A percentile compares a stretch with the other conserved stretches of the same genome.
phyloP scores from a whole-genome alignment of 768 basidiomycete species.

The Mycena indigotica region DNA sequence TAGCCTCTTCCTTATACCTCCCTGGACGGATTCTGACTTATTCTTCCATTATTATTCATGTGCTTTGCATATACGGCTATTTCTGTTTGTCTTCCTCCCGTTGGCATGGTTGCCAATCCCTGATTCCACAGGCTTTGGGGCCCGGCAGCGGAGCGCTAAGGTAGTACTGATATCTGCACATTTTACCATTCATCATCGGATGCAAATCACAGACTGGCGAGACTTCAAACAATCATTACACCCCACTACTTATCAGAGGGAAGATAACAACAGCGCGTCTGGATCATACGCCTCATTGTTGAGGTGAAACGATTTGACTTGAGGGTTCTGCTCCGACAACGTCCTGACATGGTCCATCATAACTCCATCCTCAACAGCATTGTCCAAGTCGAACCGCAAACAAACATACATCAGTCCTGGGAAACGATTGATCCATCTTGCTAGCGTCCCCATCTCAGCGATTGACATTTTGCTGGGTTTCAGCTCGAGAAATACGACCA shows the following conservation, averaged over 20 bases:
- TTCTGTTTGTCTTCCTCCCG: too few relatives aligned
- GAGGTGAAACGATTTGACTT: constrained; percentile 15
- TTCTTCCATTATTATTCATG: constrained; percentile 8
- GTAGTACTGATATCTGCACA: too few relatives aligned
- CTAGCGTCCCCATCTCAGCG: constrained; percentile 14
- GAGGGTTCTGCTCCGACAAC: constrained; percentile 10
- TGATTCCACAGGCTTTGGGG: too few relatives aligned
- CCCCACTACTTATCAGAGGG: too few relatives aligned
- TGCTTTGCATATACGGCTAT: too few relatives aligned
- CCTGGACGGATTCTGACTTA: constrained; percentile 6
- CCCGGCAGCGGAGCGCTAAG: too few relatives aligned
- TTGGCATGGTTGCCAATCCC: too few relatives aligned
- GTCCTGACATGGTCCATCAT: constrained; percentile 4
- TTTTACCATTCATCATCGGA: too few relatives aligned
- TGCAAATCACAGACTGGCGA: too few relatives aligned
- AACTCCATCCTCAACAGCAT: constrained; percentile 5
- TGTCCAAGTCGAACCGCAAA: constrained; percentile 1
- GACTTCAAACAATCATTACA: too few relatives aligned
- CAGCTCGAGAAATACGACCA: constrained; percentile 15
- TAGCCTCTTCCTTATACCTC: background rate
- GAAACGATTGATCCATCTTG: constrained; percentile 19
- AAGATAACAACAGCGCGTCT: too few relatives aligned
- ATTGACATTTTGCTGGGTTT: background rate
- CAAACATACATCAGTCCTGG: constrained; percentile 15
- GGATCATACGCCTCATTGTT: too few relatives aligned